Conservation (phyloP, 441 rosid genomes). For the Erodium texanum region DNA sequence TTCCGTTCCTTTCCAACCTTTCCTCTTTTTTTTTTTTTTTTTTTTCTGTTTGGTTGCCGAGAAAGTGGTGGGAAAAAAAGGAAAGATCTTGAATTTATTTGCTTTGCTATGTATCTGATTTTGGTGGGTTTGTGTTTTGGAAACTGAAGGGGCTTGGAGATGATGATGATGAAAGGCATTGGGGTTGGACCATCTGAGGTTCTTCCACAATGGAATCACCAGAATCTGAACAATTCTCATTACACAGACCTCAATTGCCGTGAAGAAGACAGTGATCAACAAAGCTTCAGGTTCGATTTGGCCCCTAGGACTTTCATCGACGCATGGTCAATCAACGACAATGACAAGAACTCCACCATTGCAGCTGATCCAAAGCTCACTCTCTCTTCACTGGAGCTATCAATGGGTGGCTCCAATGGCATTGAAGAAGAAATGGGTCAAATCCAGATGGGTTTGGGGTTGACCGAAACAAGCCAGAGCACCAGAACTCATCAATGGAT, state of each 20-base stretch:
- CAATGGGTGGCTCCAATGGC: neutral
- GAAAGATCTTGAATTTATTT: too few species aligned
- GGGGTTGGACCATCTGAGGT: too few species aligned
- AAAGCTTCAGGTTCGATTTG: neutral
- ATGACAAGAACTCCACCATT: too few species aligned
- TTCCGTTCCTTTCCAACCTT: too few species aligned
- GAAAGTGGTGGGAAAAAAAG: too few species aligned
- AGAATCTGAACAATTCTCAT: neutral
- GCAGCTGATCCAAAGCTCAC: neutral
- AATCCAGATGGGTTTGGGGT: neutral
- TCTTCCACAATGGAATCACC: neutral
- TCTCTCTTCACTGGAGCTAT: neutral
- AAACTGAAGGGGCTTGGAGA: neutral
- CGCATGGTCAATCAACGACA: too few species aligned
- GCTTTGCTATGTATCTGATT: too few species aligned
- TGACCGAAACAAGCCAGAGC: neutral
- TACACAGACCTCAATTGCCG: neutral
- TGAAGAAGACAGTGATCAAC: neutral
- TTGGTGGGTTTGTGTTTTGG: too few species aligned
- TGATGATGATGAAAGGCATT: neutral
- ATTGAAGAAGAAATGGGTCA: neutral
- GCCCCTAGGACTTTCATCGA: neutral
- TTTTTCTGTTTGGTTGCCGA: too few species aligned
- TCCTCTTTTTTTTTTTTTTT: too few species aligned
- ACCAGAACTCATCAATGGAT: constrained; percentile 11